Conservation (phyloP, 2,329 filamentous ascomycete species). For the Claviceps quebecensis region DNA sequence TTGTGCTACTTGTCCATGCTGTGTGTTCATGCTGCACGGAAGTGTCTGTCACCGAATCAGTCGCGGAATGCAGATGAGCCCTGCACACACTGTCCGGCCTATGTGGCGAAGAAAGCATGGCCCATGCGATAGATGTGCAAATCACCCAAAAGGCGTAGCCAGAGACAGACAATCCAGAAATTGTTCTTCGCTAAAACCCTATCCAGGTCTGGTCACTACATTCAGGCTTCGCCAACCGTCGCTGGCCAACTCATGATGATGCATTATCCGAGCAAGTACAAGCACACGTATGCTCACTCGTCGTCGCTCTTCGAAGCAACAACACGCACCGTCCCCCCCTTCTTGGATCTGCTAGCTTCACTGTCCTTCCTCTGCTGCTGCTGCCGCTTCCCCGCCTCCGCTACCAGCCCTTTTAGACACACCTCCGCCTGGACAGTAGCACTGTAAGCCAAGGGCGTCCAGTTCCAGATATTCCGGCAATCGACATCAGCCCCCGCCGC, state of each 20-base stretch:
- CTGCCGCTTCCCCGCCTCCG: constrained; percentile 50
- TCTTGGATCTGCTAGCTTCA: constrained; percentile 27
- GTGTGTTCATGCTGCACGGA: no score
- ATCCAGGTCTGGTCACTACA: not conserved
- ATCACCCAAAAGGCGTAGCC: not conserved
- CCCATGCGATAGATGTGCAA: not conserved
- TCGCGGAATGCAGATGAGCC: not conserved
- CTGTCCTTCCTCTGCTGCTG: constrained; percentile 25
- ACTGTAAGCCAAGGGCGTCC: constrained; percentile 74
- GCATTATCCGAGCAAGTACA: not conserved
- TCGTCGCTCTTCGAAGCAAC: constrained; percentile 26
- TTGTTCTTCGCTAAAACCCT: not conserved
- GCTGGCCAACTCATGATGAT: no score
- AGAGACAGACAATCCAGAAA: not conserved
- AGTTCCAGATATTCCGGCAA: constrained; percentile 60
- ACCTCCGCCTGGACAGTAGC: constrained; percentile 72
- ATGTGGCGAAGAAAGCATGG: not conserved
- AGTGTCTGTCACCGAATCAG: not conserved
- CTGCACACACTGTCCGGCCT: not conserved
- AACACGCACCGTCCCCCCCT: constrained; percentile 28
- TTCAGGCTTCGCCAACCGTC: no score
- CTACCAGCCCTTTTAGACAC: constrained; percentile 65
- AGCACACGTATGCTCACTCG: constrained; percentile 14
- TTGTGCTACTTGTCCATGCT: no score
- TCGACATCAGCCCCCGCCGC: constrained; percentile 65